Base-by-base conservation (phyloP, 495 filamentous ascomycete genomes). In the Lasiosphaeris hirsuta region DNA sequence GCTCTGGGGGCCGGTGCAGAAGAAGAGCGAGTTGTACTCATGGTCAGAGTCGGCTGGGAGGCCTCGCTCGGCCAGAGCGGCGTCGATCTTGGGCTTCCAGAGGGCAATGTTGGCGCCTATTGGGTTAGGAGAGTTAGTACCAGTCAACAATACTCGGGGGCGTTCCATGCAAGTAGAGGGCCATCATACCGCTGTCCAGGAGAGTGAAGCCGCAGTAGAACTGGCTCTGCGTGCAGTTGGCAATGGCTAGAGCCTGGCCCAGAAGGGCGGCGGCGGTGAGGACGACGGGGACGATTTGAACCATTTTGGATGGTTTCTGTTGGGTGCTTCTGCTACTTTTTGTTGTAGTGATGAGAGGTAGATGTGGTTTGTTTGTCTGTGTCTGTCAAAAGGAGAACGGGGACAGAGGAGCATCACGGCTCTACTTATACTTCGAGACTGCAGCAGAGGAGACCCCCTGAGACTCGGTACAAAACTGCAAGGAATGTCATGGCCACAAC, bases 171-270 rank as follows among this genome's bases (percentile, higher is more conserved):
- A 30, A 30, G 5, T 2, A 5, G 35, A 0, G n/a, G 49, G 11
- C 5, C 14, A n/a, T 3, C 42, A 15, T 47, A 30, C 43, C 14
- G 34, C 35, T 37, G 43, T 23, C 33, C 8, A 57, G 43, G 11
- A 48, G 54, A 6, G 18, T 48, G 41, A 14, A 37, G 10, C 56
- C 56, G 56, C 56, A 58, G 39, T 58, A 58, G 56, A 54, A 43
- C 39, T 52, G 36, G 47, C 19, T 23, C 7, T n/a, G 19, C n/a
- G 17, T 47, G 56, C 56, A 58, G 38, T 23, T 19, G 47, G 48
- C 44, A 15, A 43, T 30, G 39, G 48, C 19, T 10, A 58, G 38
- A 19, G 48, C 19, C 47, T 51, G 47, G 23, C 56, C 33, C 38
- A 48, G 14, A n/a, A 58, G 4, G 11, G 30, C 47, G 23, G 13